phyloP scores from a whole-genome alignment of 352 stramenopile genomes.

The Phytophthora pluvialis region DNA sequence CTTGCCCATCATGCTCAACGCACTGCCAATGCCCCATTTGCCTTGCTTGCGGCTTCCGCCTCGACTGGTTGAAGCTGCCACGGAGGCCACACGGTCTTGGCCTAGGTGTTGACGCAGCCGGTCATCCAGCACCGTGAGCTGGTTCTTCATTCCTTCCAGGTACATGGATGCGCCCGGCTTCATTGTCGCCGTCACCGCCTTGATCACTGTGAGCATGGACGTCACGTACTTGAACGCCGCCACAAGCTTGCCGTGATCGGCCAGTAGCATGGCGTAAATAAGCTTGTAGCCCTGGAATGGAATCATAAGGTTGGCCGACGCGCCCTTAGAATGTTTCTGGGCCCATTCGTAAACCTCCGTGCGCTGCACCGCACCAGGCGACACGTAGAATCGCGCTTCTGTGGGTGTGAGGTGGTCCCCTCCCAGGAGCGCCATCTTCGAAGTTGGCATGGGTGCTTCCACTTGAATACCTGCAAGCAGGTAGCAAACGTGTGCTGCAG shows the following conservation, averaged over 20 bases:
- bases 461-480: constrained; percentile 73
- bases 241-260: constrained; percentile 84
- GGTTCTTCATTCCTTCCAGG: constrained; percentile 88
- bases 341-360: constrained; percentile 90
- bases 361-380: constrained; percentile 72
- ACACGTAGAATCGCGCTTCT: constrained; percentile 87
- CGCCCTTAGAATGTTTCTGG: constrained; percentile 63
- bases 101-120: constrained; percentile 86
- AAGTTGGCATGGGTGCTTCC: constrained; percentile 76
- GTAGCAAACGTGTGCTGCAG: constrained; percentile 85
- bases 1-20: constrained; percentile 88
- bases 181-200: constrained; percentile 75
- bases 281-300: constrained; percentile 91
- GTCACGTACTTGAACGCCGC: constrained; percentile 89
- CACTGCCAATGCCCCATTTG: constrained; percentile 85
- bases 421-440: constrained; percentile 84
- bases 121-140: constrained; percentile 87
- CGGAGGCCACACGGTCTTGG: constrained; percentile 72
- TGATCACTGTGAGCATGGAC: constrained; percentile 84
- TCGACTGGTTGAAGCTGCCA: constrained; percentile 51
- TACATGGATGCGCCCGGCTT: constrained; percentile 88
- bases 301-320: constrained; percentile 66
- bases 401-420: constrained; percentile 72
- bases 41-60: constrained; percentile 51
- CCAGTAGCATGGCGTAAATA: constrained; percentile 88